Percentiles rank a stretch among this genome's conserved stretches.
Evolutionary conservation across 2,329 filamentous ascomycete species (phyloP).

Genomic region (Davidsoniella australis): DNA sequence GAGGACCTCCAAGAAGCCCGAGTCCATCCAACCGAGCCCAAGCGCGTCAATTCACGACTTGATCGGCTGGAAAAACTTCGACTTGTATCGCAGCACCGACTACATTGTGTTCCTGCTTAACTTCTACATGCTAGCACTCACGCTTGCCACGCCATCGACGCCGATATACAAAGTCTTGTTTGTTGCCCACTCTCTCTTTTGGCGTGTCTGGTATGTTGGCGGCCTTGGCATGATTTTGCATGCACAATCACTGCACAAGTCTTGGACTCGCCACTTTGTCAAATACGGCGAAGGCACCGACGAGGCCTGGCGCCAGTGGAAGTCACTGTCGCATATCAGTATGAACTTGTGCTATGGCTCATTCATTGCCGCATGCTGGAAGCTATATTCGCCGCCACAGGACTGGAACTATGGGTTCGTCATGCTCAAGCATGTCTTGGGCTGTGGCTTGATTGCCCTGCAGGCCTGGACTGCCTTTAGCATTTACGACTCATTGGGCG

Average conservation of each 20-base stretch:
- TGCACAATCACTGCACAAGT: constrained; percentile 74
- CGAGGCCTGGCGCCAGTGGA: constrained; percentile 97
- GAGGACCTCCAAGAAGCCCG: constrained; percentile 2
- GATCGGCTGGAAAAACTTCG: constrained; percentile 66
- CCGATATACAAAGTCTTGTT: constrained; percentile 61
- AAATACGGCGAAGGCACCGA: constrained; percentile 83
- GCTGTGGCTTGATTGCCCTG: constrained; percentile 60
- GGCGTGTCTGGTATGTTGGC: constrained; percentile 83
- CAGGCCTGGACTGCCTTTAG: constrained; percentile 87
- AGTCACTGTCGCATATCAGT: constrained; percentile 83
- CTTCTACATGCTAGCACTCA: constrained; percentile 56
- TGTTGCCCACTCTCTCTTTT: constrained; percentile 59
- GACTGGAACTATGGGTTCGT: constrained; percentile 81
- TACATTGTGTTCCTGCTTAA: constrained; percentile 62
- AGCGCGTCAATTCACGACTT: constrained; percentile 58
- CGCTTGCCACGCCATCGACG: constrained; percentile 62
- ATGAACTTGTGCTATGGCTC: constrained; percentile 79
- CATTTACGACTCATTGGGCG: constrained; percentile 87
- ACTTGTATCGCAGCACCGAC: constrained; percentile 77
- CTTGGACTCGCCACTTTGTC: constrained; percentile 93
- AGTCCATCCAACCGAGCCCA: constrained; percentile 27
- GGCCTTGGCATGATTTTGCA: constrained; percentile 76
- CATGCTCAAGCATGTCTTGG: constrained; percentile 73
- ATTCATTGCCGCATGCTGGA: constrained; percentile 85
- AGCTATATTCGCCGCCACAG: constrained; percentile 76